Percentiles rank a stretch among this genome's conserved stretches.
Conservation (phyloP, 176 grass and related monocot genomes). For the Musa schizocarpa region DNA sequence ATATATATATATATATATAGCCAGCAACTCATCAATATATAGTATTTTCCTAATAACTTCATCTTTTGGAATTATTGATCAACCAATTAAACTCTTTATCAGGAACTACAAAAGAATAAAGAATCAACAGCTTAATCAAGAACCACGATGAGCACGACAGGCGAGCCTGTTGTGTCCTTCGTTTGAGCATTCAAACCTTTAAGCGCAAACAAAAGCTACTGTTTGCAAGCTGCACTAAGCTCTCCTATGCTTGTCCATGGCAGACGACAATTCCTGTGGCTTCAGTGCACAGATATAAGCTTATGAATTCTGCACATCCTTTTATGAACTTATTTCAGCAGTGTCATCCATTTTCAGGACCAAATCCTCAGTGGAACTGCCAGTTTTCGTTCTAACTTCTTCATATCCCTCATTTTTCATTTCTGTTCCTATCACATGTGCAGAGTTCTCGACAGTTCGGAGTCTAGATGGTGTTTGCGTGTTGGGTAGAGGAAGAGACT, state of each 20-base stretch:
- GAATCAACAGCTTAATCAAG: neutral
- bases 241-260: neutral
- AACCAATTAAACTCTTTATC: too few species aligned
- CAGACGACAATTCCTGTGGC: neutral
- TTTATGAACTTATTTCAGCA: neutral
- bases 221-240: neutral
- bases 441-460: conserved; percentile 23
- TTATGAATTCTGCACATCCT: neutral
- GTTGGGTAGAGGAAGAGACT: conserved; percentile 21
- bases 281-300: neutral
- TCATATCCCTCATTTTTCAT: conserved; percentile 12
- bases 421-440: conserved; percentile 20
- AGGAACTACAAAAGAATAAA: neutral
- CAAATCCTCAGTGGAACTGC: neutral
- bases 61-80: too few species aligned
- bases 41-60: too few species aligned
- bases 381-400: neutral
- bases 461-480: conserved; percentile 25
- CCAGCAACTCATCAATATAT: too few species aligned
- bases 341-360: neutral
- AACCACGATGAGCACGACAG: neutral
- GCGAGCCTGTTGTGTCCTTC: neutral
- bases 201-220: neutral
- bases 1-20: too few species aligned
- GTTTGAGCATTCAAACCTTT: neutral